Conservation (phyloP, 305 asterid species). For the Solanum hybrid region DNA sequence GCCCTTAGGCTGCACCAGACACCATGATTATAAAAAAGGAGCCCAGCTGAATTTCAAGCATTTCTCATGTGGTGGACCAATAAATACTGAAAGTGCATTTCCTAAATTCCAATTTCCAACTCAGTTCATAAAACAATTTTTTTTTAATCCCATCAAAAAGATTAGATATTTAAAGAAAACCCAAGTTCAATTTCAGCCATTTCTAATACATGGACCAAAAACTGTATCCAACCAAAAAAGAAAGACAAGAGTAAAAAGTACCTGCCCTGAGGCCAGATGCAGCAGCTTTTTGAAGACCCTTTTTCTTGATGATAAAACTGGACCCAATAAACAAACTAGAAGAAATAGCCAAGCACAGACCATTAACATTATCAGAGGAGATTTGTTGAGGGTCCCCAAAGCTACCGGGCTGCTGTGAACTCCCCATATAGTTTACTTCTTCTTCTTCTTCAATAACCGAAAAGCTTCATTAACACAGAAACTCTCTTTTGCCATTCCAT, state of each 20-base stretch:
- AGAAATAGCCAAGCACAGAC: conserved; percentile 18
- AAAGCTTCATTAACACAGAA: background rate
- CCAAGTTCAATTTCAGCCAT: background rate
- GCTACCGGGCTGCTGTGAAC: background rate
- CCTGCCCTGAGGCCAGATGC: conserved; percentile 28
- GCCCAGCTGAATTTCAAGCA: background rate
- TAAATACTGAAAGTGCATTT: background rate
- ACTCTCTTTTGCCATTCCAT: background rate
- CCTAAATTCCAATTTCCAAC: background rate
- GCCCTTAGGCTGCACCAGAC: background rate
- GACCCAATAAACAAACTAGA: conserved; percentile 29
- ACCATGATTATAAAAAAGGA: background rate
- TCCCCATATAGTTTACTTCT: background rate
- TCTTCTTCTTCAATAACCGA: conserved; percentile 2
- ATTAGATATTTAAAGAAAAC: background rate
- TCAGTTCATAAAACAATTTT: background rate
- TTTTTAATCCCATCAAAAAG: background rate
- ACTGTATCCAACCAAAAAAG: background rate
- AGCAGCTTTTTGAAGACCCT: conserved; percentile 27
- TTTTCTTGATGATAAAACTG: conserved; percentile 32
- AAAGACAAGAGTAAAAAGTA: background rate
- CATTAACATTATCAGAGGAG: conserved; percentile 19
- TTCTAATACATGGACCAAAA: background rate
- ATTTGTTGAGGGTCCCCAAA: conserved; percentile 2
- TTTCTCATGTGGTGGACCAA: background rate